phyloP scores from a whole-genome alignment of 1,284 basidiomycete species.

The Ceratobasidium sp. region DNA sequence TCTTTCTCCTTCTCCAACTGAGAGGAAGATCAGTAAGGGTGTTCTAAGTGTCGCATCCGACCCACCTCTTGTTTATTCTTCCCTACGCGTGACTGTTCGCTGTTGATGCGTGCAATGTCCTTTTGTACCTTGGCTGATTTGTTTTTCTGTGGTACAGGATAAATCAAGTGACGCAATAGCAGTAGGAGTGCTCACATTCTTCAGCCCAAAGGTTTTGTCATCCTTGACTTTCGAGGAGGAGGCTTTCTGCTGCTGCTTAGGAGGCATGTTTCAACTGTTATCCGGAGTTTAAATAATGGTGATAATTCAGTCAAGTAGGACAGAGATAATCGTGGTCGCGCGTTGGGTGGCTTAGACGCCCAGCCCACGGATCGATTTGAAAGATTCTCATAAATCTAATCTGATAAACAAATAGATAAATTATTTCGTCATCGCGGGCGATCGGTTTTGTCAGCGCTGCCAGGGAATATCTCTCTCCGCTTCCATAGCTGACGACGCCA shows the following conservation, averaged over 20 bases:
- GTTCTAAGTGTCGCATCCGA: constrained; percentile 23
- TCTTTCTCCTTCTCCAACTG: constrained; percentile 83
- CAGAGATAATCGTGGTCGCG: constrained; percentile 9
- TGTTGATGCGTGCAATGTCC: constrained; percentile 78
- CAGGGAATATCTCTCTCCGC: not conserved
- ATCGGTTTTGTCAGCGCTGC: constrained; percentile 32
- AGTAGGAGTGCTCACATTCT: constrained; percentile 69
- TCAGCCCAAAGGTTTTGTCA: constrained; percentile 92
- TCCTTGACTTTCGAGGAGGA: constrained; percentile 71
- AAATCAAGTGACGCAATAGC: constrained; percentile 14
- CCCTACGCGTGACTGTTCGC: constrained; percentile 68
- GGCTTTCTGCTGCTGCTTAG: constrained; percentile 66
- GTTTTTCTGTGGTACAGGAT: constrained; percentile 71
- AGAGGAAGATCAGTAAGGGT: not conserved
- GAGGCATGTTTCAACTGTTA: constrained; percentile 60
- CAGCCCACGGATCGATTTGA: not conserved
- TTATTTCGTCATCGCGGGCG: not conserved
- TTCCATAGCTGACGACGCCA: not conserved
- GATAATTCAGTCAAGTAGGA: not conserved
- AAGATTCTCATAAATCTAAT: constrained; percentile 5
- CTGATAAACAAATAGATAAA: too few relatives aligned
- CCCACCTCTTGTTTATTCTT: constrained; percentile 72
- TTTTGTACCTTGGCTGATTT: constrained; percentile 93
- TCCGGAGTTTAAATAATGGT: not conserved
- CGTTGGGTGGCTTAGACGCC: constrained; percentile 10